Evolutionary conservation across 768 basidiomycete genomes (phyloP).

Genomic region (Termitomyces sp.): DNA sequence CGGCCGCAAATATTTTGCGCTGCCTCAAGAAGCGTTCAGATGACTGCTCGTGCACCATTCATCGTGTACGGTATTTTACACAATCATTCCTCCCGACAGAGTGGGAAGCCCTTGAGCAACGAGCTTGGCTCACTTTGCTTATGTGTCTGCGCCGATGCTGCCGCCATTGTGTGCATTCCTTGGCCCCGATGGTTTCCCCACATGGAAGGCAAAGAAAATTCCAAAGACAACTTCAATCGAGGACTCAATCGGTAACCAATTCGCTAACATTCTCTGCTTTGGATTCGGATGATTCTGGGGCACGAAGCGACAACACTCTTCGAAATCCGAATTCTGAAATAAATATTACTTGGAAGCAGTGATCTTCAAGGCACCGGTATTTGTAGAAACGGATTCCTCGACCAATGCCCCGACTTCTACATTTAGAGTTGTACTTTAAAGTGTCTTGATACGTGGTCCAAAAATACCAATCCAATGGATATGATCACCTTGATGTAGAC

Average conservation of each 20-base stretch:
- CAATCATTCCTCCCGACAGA: constrained; percentile 12
- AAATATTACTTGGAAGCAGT: constrained; percentile 40
- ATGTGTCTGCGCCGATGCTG: constrained; percentile 42
- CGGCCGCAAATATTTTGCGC: constrained; percentile 37
- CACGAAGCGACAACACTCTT: constrained; percentile 31
- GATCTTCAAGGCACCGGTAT: constrained; percentile 50
- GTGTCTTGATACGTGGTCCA: not conserved
- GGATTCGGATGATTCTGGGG: not conserved
- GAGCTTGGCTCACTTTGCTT: constrained; percentile 40
- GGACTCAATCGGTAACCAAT: constrained; percentile 28
- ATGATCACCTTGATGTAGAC: too few relatives aligned
- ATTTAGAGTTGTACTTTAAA: not conserved
- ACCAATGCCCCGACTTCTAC: not conserved
- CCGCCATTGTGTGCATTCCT: constrained; percentile 37
- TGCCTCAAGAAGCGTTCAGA: constrained; percentile 43
- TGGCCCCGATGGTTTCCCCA: constrained; percentile 36
- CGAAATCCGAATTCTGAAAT: constrained; percentile 37
- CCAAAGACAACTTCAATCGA: constrained; percentile 23
- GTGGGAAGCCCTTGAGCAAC: constrained; percentile 48
- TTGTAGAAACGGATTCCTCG: constrained; percentile 24
- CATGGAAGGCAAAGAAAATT: constrained; percentile 45
- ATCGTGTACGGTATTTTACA: constrained; percentile 1
- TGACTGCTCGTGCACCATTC: constrained; percentile 26
- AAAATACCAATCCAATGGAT: not conserved
- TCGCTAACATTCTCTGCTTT: not conserved